phyloP scores from a whole-genome alignment of 306 rosid species.

The Gillenia trifoliata region DNA sequence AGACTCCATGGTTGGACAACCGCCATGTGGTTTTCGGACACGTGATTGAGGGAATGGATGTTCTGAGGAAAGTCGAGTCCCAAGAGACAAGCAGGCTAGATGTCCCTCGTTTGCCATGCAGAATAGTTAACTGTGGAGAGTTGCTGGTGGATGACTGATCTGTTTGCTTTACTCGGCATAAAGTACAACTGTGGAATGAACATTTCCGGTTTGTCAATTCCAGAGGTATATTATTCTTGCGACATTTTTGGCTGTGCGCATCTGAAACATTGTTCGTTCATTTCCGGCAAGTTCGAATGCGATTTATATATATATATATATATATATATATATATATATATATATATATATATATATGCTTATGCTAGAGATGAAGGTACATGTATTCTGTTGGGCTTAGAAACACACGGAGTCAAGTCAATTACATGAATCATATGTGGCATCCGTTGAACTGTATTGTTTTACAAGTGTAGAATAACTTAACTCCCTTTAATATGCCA shows the following conservation, averaged over 20 bases:
- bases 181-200: not conserved
- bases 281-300: no score
- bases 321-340: no score
- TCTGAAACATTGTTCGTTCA: not conserved
- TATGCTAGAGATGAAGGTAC: no score
- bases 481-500: no score
- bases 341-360: no score
- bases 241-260: not conserved
- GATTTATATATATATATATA: no score
- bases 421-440: no score
- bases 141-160: slow-evolving; percentile 48
- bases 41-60: slow-evolving; percentile 71
- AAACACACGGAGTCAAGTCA: no score
- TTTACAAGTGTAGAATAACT: no score
- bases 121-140: slow-evolving; percentile 72
- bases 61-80: slow-evolving; percentile 62
- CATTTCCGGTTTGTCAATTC: slow-evolving; percentile 17
- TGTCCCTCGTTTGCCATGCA: slow-evolving; percentile 69
- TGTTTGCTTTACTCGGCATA: not conserved
- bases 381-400: no score
- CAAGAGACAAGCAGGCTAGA: slow-evolving; percentile 79
- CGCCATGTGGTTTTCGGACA: slow-evolving; percentile 88
- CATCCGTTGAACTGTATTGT: no score
- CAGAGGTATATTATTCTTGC: slow-evolving; percentile 2
- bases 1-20: slow-evolving; percentile 97